phyloP scores from a whole-genome alignment of 2,329 filamentous ascomycete genomes.

The Hypomyces perniciosus region DNA sequence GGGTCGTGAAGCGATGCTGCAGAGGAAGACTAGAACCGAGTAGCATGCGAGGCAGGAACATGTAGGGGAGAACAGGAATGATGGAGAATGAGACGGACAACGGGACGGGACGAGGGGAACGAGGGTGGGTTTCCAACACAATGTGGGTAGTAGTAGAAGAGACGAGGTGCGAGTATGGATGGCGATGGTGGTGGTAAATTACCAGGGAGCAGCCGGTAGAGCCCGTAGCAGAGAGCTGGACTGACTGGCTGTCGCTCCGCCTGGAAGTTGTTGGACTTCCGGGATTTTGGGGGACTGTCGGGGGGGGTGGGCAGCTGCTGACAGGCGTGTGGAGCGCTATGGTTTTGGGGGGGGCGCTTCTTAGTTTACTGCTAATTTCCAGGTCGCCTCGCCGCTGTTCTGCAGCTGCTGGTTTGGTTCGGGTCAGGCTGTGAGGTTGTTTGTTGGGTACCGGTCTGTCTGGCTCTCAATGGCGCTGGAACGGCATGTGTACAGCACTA shows the following conservation, averaged over 20 bases:
- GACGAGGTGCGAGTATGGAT: background rate
- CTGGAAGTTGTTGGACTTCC: conserved; percentile 7
- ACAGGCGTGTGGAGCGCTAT: conserved; percentile 13
- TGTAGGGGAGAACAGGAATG: conserved; percentile 1
- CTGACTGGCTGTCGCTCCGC: background rate
- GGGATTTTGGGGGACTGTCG: conserved; percentile 10
- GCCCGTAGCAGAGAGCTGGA: conserved; percentile 9
- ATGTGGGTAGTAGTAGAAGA: background rate
- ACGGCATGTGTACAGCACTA: too few species aligned
- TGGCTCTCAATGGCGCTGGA: too few species aligned
- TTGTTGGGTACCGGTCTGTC: background rate
- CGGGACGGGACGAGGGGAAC: background rate
- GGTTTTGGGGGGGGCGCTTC: conserved; percentile 9
- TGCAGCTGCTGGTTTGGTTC: conserved; percentile 2
- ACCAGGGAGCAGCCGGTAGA: background rate
- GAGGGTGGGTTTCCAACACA: background rate
- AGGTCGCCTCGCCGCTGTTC: conserved; percentile 10
- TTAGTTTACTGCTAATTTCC: conserved; percentile 13
- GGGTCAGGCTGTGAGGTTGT: conserved; percentile 5
- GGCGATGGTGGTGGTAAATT: background rate
- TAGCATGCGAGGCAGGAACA: conserved; percentile 11
- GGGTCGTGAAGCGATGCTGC: conserved; percentile 24
- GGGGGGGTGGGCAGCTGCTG: conserved; percentile 11
- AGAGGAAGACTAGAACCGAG: conserved; percentile 19
- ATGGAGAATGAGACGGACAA: conserved; percentile 2